phyloP scores from a whole-genome alignment of 2,329 filamentous ascomycete species.

The Bipolaris oryzae region DNA sequence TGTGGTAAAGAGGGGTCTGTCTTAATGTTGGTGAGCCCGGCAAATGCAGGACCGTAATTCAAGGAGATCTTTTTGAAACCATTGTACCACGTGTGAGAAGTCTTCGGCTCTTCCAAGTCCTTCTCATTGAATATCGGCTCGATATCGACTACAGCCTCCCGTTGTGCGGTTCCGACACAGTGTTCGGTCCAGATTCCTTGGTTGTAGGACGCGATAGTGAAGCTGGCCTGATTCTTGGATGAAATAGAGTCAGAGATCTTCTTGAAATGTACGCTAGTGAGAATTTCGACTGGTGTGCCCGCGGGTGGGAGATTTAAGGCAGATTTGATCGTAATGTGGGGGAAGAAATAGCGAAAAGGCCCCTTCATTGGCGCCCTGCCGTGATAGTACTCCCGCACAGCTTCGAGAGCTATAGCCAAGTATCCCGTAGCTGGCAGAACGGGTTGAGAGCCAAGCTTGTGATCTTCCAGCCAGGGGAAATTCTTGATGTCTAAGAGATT shows the following conservation, averaged over 20 bases:
- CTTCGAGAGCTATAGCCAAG: conserved; percentile 48
- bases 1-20: background rate
- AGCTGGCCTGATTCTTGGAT: too few species aligned
- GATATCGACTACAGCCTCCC: too few species aligned
- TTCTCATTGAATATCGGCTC: too few species aligned
- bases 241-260: too few species aligned
- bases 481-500: conserved; percentile 50
- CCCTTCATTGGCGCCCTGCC: too few species aligned
- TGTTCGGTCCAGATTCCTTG: too few species aligned
- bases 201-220: too few species aligned
- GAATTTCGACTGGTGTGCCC: too few species aligned
- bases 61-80: background rate
- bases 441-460: conserved; percentile 43
- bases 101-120: too few species aligned
- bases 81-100: background rate
- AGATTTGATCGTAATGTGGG: background rate
- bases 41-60: conserved; percentile 30
- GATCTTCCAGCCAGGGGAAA: conserved; percentile 54
- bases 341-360: background rate
- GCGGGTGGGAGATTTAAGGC: too few species aligned
- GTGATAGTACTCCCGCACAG: background rate
- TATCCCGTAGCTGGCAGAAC: conserved; percentile 55
- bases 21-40: background rate
- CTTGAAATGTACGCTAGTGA: too few species aligned
- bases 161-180: too few species aligned